phyloP scores from a whole-genome alignment of 2,329 filamentous ascomycete genomes.

The Hortaea werneckii region DNA sequence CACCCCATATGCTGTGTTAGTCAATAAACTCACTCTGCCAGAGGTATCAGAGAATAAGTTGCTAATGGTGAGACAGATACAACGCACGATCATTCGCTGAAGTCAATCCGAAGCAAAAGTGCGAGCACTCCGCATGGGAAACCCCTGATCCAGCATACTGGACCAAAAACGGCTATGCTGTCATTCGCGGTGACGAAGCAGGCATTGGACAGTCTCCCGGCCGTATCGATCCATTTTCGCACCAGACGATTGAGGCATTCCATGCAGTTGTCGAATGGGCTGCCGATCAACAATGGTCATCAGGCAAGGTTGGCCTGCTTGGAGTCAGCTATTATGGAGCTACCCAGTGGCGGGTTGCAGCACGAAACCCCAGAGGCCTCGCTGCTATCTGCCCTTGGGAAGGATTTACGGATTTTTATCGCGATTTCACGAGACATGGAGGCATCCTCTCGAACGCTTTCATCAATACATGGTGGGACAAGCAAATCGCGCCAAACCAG shows the following conservation, averaged over 20 bases:
- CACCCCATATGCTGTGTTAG: constrained; percentile 49
- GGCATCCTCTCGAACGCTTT: constrained; percentile 28
- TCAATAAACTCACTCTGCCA: constrained; percentile 7
- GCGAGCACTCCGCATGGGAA: constrained; percentile 36
- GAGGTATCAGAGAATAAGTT: neutral
- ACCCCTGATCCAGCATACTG: constrained; percentile 32
- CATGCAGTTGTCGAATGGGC: constrained; percentile 35
- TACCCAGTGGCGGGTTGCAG: constrained; percentile 31
- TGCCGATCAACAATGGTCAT: constrained; percentile 34
- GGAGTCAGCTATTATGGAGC: constrained; percentile 36
- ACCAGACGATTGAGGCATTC: constrained; percentile 33
- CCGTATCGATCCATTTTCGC: constrained; percentile 30
- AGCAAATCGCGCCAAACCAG: constrained; percentile 53
- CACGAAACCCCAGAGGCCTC: constrained; percentile 31
- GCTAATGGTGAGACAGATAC: constrained; percentile 32
- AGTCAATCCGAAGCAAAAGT: constrained; percentile 29
- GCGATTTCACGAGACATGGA: constrained; percentile 34
- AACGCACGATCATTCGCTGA: constrained; percentile 39
- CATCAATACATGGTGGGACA: constrained; percentile 57
- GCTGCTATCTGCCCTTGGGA: constrained; percentile 38
- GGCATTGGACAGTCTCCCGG: constrained; percentile 26
- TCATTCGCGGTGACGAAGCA: constrained; percentile 24
- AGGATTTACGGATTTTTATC: constrained; percentile 35
- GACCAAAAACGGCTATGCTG: constrained; percentile 23
- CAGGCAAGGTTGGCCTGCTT: constrained; percentile 34